Base-by-base conservation (phyloP, 2,329 filamentous ascomycete species). In the Pochonia chlamydosporia region DNA sequence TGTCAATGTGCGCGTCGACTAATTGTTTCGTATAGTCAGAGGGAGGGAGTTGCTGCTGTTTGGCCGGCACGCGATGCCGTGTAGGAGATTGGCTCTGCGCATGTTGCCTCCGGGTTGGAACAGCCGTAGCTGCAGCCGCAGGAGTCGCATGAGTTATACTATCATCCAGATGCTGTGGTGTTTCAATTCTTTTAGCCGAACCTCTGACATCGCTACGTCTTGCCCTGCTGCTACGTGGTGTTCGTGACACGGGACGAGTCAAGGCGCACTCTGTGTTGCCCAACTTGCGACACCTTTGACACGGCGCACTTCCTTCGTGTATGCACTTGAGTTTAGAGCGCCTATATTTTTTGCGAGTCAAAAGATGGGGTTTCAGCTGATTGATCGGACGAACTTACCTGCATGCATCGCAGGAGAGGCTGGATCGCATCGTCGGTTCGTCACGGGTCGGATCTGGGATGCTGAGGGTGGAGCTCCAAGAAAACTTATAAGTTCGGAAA, bases 291-390 rank as follows among this genome's bases (percentile, higher is more conserved):
- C 64, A 67, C 28, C 60, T 55, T 16, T 56, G 54, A 4, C 64
- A 67, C 1, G 64, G 64, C 16, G 62, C 46, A 3, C 26, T 51
- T 20, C 64, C 64, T 5, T 50, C 40, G 47, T 66, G 62, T 11
- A 63, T 53, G 43, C 64, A 67, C 40, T 67, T 67, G 13, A 66
- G 54, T 40, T 67, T 67, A 36, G 62, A 64, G 42, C 54, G 57
- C 20, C 65, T 67, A 20, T 16, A 11, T 14, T n/a, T 5, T n/a
- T n/a, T 18, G 8, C 13, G 3, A 8, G 18, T 37, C 8, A 36
- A 40, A 26, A 16, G 37, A 8, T 21, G 13, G 9, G 21, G 11
- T n/a, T 10, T n/a, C 11, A 10, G 4, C 26, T 16, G 8, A 11
- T n/a, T 7, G 1, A 14, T 5, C 18, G 14, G 33, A 14, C 7